phyloP scores from a whole-genome alignment of 106 monocot species.

The Agapanthus africanus region DNA sequence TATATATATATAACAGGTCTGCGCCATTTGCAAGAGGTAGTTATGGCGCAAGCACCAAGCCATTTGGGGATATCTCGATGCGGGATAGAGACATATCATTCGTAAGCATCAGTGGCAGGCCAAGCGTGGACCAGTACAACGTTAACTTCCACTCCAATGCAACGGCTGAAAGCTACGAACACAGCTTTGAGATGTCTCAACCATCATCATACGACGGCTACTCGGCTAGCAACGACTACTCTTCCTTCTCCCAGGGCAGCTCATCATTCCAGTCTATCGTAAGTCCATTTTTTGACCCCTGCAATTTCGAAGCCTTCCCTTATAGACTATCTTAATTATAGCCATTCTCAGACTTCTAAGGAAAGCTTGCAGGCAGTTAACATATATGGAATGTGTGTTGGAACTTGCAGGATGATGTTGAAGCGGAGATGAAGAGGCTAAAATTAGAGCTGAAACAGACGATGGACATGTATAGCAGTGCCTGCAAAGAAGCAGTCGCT shows the following conservation, averaged over 20 bases:
- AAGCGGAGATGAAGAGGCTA: slow-evolving; percentile 73
- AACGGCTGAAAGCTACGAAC: slow-evolving; percentile 5
- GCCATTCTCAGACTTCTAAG: too few species aligned
- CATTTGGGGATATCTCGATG: neutral
- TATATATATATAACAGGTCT: too few species aligned
- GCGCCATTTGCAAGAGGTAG: slow-evolving; percentile 36
- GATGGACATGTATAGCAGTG: slow-evolving; percentile 85
- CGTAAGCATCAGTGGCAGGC: slow-evolving; percentile 10
- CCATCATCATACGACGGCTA: neutral
- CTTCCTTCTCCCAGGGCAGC: neutral
- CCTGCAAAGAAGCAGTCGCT: slow-evolving; percentile 78
- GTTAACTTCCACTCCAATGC: too few species aligned
- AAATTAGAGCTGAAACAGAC: slow-evolving; percentile 88
- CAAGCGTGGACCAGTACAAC: too few species aligned
- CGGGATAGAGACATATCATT: slow-evolving; percentile 6
- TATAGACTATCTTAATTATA: too few species aligned
- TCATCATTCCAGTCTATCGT: neutral
- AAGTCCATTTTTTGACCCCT: too few species aligned
- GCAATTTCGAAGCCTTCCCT: too few species aligned
- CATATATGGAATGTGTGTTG: neutral
- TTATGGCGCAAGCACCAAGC: neutral
- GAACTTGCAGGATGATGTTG: slow-evolving; percentile 28
- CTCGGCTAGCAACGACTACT: neutral
- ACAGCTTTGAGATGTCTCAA: slow-evolving; percentile 12
- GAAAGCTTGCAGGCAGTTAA: neutral